These are phyloP conservation scores for Agaricus subrufescens DNA, from an alignment of 768 basidiomycete genomes.

Conservation along the genomic window DNA sequence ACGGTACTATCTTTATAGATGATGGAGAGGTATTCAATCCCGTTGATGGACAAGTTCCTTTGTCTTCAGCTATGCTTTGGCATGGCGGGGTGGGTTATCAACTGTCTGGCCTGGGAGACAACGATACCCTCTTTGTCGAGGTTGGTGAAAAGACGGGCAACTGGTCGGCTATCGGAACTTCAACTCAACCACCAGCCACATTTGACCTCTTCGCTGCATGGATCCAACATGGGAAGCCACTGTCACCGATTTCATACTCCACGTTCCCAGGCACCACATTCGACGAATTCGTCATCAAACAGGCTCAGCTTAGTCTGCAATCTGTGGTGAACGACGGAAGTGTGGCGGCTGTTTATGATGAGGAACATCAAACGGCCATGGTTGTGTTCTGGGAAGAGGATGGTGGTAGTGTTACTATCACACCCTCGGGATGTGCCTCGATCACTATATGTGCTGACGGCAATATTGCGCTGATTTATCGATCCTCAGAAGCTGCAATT, in stretches of 20 bases:
- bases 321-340: constrained; percentile 41
- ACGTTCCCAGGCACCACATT: constrained; percentile 47
- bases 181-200: constrained; percentile 49
- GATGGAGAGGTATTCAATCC: constrained; percentile 15
- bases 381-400: constrained; percentile 51
- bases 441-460: constrained; percentile 33
- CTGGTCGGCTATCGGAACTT: constrained; percentile 63
- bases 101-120: constrained; percentile 26
- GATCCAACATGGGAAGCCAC: constrained; percentile 37
- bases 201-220: constrained; percentile 65
- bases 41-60: constrained; percentile 12
- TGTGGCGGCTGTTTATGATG: constrained; percentile 50
- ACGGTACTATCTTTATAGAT: constrained; percentile 39
- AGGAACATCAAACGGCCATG: constrained; percentile 33
- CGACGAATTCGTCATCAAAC: constrained; percentile 35
- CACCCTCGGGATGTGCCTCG: constrained; percentile 15
- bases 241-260: constrained; percentile 44
- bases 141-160: constrained; percentile 48
- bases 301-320: constrained; percentile 21
- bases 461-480: constrained; percentile 41
- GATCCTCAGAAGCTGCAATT: constrained; percentile 34
- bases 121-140: constrained; percentile 28
- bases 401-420: constrained; percentile 41
- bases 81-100: constrained; percentile 64
- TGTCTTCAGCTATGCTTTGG: constrained; percentile 40